Base-by-base conservation (phyloP, 2,329 filamentous ascomycete species). In the Neopestalotiopsis rosae region DNA sequence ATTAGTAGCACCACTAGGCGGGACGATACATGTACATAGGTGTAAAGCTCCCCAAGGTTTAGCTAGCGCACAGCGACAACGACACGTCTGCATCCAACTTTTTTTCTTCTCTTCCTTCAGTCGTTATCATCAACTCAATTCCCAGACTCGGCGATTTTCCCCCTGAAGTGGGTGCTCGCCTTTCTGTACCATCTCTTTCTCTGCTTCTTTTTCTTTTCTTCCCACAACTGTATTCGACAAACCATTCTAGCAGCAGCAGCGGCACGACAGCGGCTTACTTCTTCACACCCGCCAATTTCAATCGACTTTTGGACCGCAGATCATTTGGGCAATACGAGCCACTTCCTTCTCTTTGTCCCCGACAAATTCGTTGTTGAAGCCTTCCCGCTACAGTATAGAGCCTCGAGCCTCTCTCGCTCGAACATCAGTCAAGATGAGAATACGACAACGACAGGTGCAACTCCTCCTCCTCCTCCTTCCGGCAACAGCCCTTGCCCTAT, bases 391-490 rank as follows among this genome's bases (percentile, higher is more conserved):
- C 20, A 52, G 45, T 52, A 52, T 52, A 52, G 45, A 52, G 45
- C 17, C 45, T 52, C 20, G 45, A 52, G 45, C 45, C 45, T 52
- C 59, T 34, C n/a, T 30, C n/a, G 32, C 59, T 52, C 64, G 14
- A 14, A 45, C 45, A 52, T 28, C 67, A 64, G 66, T 68, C 76
- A 74, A 59, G 69, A 78, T 78, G 77, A 76, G 69, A 67, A 65
- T 78, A 70, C 70, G 73, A 61, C 75, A 74, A 64, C 71, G 67
- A 71, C 74, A 71, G 69, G 69, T 73, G 56, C 74, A 74, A 62
- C 69, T 78, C 1, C 70, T 78, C 56, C 72, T 79, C 34, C 69
- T 78, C 13, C 69, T 77, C 24, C 69, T 79, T 28, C 76, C 75
- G 9, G 74, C 75, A 24, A 52, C 45, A 10, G 59, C 59, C 59